Evolutionary conservation across 192 early-diverging fungal genomes (phyloP).

Genomic region (Backusella liffmaniae): DNA sequence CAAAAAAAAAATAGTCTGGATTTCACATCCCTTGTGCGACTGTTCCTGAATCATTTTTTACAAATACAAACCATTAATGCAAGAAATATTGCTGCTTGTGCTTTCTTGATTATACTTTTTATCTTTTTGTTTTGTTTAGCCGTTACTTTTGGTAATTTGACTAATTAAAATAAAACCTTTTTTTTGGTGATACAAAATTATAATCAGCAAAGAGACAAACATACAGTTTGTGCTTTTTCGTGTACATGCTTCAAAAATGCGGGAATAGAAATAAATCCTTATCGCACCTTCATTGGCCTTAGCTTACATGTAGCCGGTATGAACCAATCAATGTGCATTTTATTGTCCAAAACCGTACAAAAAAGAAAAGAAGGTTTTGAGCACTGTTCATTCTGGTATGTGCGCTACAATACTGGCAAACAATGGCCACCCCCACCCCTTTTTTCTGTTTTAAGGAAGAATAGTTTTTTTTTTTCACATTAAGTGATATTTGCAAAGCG

Average conservation of each 20-base stretch:
- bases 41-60: constrained; percentile 4
- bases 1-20: background rate
- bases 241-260: background rate
- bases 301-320: background rate
- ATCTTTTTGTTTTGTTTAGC: background rate
- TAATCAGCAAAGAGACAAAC: background rate
- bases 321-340: background rate
- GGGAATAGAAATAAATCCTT: background rate
- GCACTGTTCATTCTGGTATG: background rate
- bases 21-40: background rate
- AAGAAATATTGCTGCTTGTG: background rate
- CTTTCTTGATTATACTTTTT: background rate
- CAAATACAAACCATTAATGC: background rate
- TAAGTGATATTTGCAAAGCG: no score
- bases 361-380: background rate
- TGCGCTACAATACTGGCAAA: background rate
- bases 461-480: no score
- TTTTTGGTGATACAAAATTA: background rate
- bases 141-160: background rate
- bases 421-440: background rate
- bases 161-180: background rate
- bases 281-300: background rate
- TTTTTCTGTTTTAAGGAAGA: background rate
- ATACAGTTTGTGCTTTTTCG: background rate
- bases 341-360: background rate